Percentiles rank a stretch among this genome's conserved stretches.
These are phyloP conservation scores for Colletotrichum lentis DNA, from an alignment of 2,329 filamentous ascomycete genomes.

Conservation along the genomic window DNA sequence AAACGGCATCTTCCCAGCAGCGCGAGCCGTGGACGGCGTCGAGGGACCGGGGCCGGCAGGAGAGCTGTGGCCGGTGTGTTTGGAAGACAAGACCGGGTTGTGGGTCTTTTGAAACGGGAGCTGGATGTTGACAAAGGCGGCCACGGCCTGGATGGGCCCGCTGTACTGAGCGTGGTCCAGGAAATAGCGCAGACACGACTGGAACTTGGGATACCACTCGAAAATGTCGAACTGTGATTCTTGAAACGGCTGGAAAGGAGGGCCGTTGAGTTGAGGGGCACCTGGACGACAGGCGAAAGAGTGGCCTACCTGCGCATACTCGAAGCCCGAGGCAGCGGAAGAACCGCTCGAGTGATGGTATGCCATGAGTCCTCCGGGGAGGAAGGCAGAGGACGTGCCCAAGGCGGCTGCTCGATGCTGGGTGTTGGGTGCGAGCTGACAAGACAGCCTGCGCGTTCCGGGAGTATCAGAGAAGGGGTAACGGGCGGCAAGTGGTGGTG, in stretches of 20 bases:
- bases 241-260: constrained; percentile 53
- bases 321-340: constrained; percentile 35
- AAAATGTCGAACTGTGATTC: constrained; percentile 77
- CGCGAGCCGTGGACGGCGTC: constrained; percentile 42
- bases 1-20: constrained; percentile 46
- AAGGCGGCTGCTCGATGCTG: background rate
- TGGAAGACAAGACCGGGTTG: constrained; percentile 55
- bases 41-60: constrained; percentile 46
- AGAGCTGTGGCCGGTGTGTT: constrained; percentile 46
- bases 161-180: constrained; percentile 89
- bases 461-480: background rate
- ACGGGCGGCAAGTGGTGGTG: background rate
- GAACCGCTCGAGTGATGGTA: constrained; percentile 34
- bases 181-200: constrained; percentile 90
- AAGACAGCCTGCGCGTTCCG: background rate
- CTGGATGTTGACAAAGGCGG: constrained; percentile 89
- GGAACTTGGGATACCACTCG: constrained; percentile 91
- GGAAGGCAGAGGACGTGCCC: background rate
- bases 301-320: constrained; percentile 38
- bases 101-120: constrained; percentile 80
- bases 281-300: constrained; percentile 20
- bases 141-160: constrained; percentile 82
- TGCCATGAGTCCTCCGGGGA: constrained; percentile 30
- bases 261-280: constrained; percentile 29
- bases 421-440: background rate